These are phyloP conservation scores for Ceratobasidium sp. DNA, from an alignment of 1,284 basidiomycete species.

Conservation along the genomic window DNA sequence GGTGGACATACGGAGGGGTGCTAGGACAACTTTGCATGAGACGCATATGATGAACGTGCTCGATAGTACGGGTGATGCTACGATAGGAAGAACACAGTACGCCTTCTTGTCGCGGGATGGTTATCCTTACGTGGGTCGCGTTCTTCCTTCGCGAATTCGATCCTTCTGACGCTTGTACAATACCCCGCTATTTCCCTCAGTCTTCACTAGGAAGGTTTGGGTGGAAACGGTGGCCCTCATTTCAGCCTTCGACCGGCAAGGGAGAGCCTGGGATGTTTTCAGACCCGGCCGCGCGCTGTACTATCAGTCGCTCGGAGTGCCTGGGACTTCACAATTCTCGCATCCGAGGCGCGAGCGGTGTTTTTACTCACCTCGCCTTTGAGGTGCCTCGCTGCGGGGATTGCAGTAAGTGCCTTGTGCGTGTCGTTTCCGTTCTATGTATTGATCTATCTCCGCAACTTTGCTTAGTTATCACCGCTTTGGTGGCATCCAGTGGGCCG, in stretches of 20 bases:
- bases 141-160: slow-evolving; percentile 15
- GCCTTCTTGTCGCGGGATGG: slow-evolving; percentile 30
- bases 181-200: not conserved
- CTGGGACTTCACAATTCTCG: slow-evolving; percentile 11
- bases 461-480: slow-evolving; percentile 40
- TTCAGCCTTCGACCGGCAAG: slow-evolving; percentile 15
- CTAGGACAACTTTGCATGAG: slow-evolving; percentile 18
- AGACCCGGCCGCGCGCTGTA: slow-evolving; percentile 28
- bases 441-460: not conserved
- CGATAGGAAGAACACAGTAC: slow-evolving; percentile 35
- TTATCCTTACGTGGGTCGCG: slow-evolving; percentile 32
- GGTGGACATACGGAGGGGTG: slow-evolving; percentile 7
- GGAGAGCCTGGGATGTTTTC: slow-evolving; percentile 26
- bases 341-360: slow-evolving; percentile 36
- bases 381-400: slow-evolving; percentile 30
- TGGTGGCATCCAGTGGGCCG: slow-evolving; percentile 40
- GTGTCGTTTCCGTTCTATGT: not conserved
- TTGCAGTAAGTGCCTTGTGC: slow-evolving; percentile 20
- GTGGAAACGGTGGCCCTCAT: slow-evolving; percentile 25
- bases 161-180: not conserved
- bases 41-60: slow-evolving; percentile 16
- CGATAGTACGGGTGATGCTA: slow-evolving; percentile 25
- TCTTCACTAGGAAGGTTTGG: slow-evolving; percentile 32
- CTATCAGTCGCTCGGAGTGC: slow-evolving; percentile 27
- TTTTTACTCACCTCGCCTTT: slow-evolving; percentile 13